phyloP scores from a whole-genome alignment of 768 basidiomycete species.

The Imleria badia region DNA sequence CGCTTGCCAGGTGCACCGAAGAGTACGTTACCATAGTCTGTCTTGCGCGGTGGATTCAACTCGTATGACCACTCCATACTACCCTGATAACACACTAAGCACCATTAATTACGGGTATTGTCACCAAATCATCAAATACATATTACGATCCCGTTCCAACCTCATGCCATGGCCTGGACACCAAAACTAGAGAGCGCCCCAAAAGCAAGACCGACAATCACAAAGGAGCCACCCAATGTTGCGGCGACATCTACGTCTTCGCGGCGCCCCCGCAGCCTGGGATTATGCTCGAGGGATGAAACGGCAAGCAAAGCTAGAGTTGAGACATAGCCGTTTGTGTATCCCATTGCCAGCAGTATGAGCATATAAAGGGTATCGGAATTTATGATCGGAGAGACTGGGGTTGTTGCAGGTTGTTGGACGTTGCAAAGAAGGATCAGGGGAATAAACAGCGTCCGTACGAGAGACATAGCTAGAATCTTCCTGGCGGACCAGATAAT shows the following conservation, averaged over 20 bases:
- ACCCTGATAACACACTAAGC: neutral
- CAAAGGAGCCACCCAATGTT: conserved; percentile 73
- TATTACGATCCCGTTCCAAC: conserved; percentile 19
- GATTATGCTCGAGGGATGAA: conserved; percentile 79
- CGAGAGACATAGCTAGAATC: conserved; percentile 61
- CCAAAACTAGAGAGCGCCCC: conserved; percentile 84
- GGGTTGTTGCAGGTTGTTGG: conserved; percentile 41
- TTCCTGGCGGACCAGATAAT: conserved; percentile 67
- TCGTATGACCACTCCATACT: neutral
- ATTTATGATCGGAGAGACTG: conserved; percentile 49
- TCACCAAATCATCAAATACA: neutral
- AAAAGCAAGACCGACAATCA: conserved; percentile 70
- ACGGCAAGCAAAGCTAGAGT: conserved; percentile 82
- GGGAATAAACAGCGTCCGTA: conserved; percentile 81
- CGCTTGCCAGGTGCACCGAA: conserved; percentile 65
- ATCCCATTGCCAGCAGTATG: conserved; percentile 71
- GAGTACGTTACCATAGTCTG: conserved; percentile 19
- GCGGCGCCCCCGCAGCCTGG: conserved; percentile 58
- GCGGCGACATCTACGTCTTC: conserved; percentile 88
- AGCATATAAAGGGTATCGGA: conserved; percentile 78
- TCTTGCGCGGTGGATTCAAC: neutral
- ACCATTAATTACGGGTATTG: neutral
- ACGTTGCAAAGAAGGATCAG: conserved; percentile 89
- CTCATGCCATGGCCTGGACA: conserved; percentile 64
- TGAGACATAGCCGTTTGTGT: conserved; percentile 78